phyloP scores from a whole-genome alignment of 2,329 filamentous ascomycete genomes.

The Calycina herbarum region DNA sequence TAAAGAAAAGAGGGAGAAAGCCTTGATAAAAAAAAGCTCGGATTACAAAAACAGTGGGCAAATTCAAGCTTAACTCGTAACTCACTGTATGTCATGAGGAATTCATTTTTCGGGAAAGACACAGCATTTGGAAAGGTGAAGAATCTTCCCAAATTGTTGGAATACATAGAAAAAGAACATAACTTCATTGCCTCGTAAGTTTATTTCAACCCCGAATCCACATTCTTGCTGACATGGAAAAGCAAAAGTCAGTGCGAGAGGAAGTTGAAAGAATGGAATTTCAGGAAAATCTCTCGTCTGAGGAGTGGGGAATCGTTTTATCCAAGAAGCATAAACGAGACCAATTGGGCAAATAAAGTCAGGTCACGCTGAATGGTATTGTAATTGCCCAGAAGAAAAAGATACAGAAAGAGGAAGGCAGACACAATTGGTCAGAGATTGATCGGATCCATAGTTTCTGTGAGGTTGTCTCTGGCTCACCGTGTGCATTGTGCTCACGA shows the following conservation, averaged over 20 bases:
- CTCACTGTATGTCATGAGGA: no score
- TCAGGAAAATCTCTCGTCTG: constrained; percentile 19
- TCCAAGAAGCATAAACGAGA: neutral
- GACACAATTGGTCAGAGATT: neutral
- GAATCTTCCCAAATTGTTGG: neutral
- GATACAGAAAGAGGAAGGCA: neutral
- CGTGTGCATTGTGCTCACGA: no score
- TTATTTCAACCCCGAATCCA: neutral
- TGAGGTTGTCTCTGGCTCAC: neutral
- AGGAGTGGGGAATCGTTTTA: constrained; percentile 17
- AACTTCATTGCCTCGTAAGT: neutral
- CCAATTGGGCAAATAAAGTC: neutral
- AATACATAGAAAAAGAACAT: neutral
- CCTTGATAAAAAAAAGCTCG: no score
- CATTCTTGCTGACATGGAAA: neutral
- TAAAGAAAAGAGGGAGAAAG: no score
- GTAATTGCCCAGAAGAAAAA: no score
- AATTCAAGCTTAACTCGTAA: no score
- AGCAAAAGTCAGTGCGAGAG: constrained; percentile 22
- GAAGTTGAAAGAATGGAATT: constrained; percentile 20
- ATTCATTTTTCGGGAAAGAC: neutral
- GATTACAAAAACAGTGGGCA: no score
- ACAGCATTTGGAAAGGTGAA: neutral
- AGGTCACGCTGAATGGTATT: neutral
- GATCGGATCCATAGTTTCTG: neutral